phyloP scores from a whole-genome alignment of 1,284 basidiomycete genomes.

The Moesziomyces globuligerus region DNA sequence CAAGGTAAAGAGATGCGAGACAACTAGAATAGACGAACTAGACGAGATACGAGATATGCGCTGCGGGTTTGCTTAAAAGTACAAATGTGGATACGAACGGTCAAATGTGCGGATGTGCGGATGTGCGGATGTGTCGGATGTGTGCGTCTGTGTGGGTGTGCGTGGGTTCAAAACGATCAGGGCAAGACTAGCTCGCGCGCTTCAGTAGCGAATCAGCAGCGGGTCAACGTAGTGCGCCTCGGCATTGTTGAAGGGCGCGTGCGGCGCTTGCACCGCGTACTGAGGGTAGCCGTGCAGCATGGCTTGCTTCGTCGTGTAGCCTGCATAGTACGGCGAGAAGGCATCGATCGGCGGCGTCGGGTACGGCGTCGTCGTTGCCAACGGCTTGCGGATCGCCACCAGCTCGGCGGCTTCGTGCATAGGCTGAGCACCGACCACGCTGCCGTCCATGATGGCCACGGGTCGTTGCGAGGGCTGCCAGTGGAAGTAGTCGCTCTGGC shows the following conservation, averaged over 20 bases:
- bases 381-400: conserved; percentile 24
- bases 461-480: conserved; percentile 19
- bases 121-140: neutral
- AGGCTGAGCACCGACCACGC: too few relatives aligned
- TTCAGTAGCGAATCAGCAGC: conserved; percentile 42
- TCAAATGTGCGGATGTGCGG: too few relatives aligned
- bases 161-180: neutral
- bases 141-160: neutral
- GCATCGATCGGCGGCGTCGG: conserved; percentile 46
- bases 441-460: too few relatives aligned
- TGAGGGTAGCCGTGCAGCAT: conserved; percentile 10
- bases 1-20: neutral
- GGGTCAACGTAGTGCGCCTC: conserved; percentile 46
- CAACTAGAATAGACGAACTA: conserved; percentile 1
- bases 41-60: neutral
- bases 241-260: conserved; percentile 53
- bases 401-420: conserved; percentile 13
- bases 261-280: conserved; percentile 25
- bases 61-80: conserved; percentile 8
- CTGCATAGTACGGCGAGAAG: conserved; percentile 21
- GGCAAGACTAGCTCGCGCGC: neutral
- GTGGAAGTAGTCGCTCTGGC: conserved; percentile 44
- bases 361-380: conserved; percentile 38
- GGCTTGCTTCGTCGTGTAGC: conserved; percentile 18
- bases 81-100: conserved; percentile 2